Conservation (phyloP, 495 filamentous ascomycete genomes). For the Trypethelium eluteriae region DNA sequence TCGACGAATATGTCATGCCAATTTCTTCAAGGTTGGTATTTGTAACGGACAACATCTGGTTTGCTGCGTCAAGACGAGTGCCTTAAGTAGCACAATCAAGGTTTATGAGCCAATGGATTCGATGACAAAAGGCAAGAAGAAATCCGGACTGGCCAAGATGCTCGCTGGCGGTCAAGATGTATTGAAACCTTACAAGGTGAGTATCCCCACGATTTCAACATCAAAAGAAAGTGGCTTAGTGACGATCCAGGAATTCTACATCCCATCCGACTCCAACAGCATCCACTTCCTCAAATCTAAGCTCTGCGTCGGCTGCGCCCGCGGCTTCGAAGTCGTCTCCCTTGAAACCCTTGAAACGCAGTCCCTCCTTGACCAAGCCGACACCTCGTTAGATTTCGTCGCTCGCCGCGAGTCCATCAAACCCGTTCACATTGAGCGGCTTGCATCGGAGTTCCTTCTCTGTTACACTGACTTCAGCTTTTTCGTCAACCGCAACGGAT, state of each 20-base stretch:
- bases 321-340: constrained; percentile 94
- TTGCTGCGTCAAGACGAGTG: constrained; percentile 85
- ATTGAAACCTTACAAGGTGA: constrained; percentile 82
- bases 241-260: constrained; percentile 73
- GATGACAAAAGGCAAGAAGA: constrained; percentile 83
- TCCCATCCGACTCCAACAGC: constrained; percentile 89
- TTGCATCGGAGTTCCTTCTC: constrained; percentile 92
- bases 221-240: neutral
- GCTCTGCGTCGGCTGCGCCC: constrained; percentile 88
- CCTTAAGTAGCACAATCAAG: constrained; percentile 89
- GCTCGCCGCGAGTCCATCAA: constrained; percentile 84
- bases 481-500: constrained; percentile 97
- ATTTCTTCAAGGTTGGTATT: constrained; percentile 96
- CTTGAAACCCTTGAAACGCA: constrained; percentile 97
- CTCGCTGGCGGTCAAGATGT: constrained; percentile 89
- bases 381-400: constrained; percentile 96
- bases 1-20: constrained; percentile 97
- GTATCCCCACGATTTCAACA: constrained; percentile 15
- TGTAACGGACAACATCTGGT: constrained; percentile 91
- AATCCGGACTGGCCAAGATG: constrained; percentile 88
- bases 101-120: constrained; percentile 95
- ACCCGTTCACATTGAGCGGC: constrained; percentile 95
- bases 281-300: constrained; percentile 97
- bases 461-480: constrained; percentile 98
- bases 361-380: constrained; percentile 91